Evolutionary conservation across 805 yeast species (phyloP), one percentile per base, ranked within the genome.

Genomic region (Saturnispora galanensis): DNA sequence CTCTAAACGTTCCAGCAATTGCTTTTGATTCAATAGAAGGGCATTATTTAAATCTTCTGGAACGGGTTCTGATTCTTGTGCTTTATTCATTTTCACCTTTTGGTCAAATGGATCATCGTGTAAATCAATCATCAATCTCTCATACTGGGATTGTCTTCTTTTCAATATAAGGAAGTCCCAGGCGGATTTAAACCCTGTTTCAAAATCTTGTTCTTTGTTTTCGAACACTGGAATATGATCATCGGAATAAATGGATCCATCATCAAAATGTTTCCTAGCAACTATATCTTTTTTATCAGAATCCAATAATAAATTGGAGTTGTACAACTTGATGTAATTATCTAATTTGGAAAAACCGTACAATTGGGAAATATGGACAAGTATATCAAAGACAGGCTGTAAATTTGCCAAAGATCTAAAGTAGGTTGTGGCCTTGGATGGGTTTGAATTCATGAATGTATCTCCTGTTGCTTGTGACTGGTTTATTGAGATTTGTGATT

Each of bases 1-100:
- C 58, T 90, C 97, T 81, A 90, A 87, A 48, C 97, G 67, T 32
- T 76, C 71, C 13, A 87, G 58, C 13, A 84, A 77, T 52, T 81
- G 86, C 39, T 77, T 57, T 15, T 58, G 60, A 1, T 58, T 35
- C 5, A 60, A 46, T 5, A 44, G 15, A 28, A 51, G 36, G 10
- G 45, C 31, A 33, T 39, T 45, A 28, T 32, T 10, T 28, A 33
- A 33, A 30, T 31, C 30, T 31, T 39, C 35, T 17, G 33, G 10
- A 3, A 11, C 9, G 9, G 16, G 5, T 12, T 16, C 16, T 16
- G 38, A 35, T 16, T 10, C 18, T 17, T 7, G 28, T 31, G 32
- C 16, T 31, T 32, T n/a, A 31, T 36, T 36, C 26, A 34, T 33
- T 12, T 26, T 18, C 10, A 31, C 17, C 31, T 43, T 44, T 31